A percentile compares a stretch with the other conserved stretches of the same genome.
Conservation (phyloP, 495 filamentous ascomycete species). For the Filosporella fistucella region DNA sequence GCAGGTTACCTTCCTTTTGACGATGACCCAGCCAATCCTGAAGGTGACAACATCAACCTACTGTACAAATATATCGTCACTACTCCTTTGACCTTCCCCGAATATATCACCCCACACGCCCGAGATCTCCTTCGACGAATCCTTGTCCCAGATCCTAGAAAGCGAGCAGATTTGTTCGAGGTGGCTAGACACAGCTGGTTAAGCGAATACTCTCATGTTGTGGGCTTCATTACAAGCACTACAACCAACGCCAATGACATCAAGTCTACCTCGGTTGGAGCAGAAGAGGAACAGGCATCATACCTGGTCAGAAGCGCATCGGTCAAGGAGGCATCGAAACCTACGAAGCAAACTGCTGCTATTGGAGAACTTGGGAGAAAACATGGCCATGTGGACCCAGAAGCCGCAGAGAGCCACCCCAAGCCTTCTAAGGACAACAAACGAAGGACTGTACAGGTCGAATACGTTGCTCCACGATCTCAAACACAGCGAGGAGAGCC, state of each 20-base stretch:
- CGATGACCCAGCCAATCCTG: constrained; percentile 96
- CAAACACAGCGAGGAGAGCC: constrained; percentile 66
- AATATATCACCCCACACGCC: constrained; percentile 98
- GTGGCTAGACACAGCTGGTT: constrained; percentile 98
- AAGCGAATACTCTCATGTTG: constrained; percentile 90
- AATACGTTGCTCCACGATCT: constrained; percentile 91
- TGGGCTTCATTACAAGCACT: constrained; percentile 92
- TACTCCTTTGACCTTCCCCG: constrained; percentile 93
- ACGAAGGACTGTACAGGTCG: constrained; percentile 91
- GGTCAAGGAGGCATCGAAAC: constrained; percentile 81
- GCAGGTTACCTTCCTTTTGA: constrained; percentile 99
- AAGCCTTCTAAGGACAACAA: constrained; percentile 77
- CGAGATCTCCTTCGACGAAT: constrained; percentile 89
- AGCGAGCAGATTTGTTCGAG: constrained; percentile 94
- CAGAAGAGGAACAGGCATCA: constrained; percentile 58
- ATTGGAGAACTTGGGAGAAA: constrained; percentile 70
- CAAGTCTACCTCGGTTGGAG: constrained; percentile 67
- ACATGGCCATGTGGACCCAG: constrained; percentile 70
- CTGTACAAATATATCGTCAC: constrained; percentile 99
- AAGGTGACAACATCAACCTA: constrained; percentile 98
- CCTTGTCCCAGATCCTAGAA: constrained; percentile 91
- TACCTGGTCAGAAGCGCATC: constrained; percentile 78
- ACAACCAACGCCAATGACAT: constrained; percentile 86
- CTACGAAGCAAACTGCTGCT: constrained; percentile 45
- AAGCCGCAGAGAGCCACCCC: constrained; percentile 55